Percentiles rank a stretch among this genome's conserved stretches.
Conservation (phyloP, 306 rosid genomes). For the Parietaria judaica region DNA sequence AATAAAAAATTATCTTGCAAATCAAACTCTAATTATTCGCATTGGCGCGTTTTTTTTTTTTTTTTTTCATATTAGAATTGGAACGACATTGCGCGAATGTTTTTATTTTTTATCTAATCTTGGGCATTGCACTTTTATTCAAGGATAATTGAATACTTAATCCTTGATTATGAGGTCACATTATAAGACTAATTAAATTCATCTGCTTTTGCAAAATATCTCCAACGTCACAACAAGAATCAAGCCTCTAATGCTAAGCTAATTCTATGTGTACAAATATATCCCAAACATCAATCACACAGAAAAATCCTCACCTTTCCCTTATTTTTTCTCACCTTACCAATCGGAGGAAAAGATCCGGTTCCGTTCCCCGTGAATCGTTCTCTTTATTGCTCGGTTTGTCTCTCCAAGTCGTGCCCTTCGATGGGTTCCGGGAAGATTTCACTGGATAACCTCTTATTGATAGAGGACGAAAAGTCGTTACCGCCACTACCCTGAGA, state of each 20-base stretch:
- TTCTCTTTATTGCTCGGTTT: constrained; percentile 31
- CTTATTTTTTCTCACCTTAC: constrained; percentile 1
- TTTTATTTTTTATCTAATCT: too few species aligned
- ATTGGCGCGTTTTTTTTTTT: too few species aligned
- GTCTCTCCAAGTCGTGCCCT: constrained; percentile 43
- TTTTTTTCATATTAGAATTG: too few species aligned
- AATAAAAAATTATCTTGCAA: too few species aligned
- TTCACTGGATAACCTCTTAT: constrained; percentile 74
- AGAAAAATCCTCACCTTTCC: constrained; percentile 6
- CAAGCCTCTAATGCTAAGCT: background rate
- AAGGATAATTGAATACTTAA: background rate
- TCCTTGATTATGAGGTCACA: background rate
- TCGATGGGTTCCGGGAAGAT: constrained; percentile 86
- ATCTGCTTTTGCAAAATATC: background rate
- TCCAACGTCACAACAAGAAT: constrained; percentile 1
- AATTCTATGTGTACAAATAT: background rate
- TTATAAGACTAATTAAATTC: background rate
- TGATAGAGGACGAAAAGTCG: constrained; percentile 56
- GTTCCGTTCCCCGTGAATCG: background rate
- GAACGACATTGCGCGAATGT: too few species aligned
- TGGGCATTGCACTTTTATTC: background rate
- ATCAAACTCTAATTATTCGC: too few species aligned
- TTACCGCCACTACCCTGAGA: constrained; percentile 71
- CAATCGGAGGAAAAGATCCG: background rate
- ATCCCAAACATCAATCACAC: constrained; percentile 11